Evolutionary conservation across 495 filamentous ascomycete genomes (phyloP).

Genomic region (Xylaria intraflava): DNA sequence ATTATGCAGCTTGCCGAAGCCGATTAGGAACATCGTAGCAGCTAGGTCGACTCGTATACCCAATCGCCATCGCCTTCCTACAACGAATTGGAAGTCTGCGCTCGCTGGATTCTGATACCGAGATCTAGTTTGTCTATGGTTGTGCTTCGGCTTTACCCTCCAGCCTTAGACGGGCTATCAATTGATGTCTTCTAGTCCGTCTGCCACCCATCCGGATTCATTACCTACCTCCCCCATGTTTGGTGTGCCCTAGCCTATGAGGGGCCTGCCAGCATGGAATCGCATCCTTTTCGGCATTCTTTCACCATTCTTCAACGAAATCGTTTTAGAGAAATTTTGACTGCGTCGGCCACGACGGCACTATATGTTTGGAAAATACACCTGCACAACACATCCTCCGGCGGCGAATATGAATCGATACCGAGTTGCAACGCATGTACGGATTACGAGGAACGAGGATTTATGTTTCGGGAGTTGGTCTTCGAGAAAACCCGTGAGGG

Average conservation of each 20-base stretch:
- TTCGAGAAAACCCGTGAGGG: background rate
- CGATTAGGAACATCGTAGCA: constrained; percentile 30
- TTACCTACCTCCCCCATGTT: background rate
- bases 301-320: background rate
- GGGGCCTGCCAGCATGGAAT: background rate
- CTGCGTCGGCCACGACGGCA: background rate
- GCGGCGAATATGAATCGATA: background rate
- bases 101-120: background rate
- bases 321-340: background rate
- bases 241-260: background rate
- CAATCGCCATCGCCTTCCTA: background rate
- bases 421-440: background rate
- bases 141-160: background rate
- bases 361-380: background rate
- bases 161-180: background rate
- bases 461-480: background rate
- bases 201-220: background rate
- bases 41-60: background rate
- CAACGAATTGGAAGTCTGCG: background rate
- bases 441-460: constrained; percentile 4
- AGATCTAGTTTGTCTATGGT: background rate
- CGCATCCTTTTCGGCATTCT: background rate
- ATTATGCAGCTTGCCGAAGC: constrained; percentile 73
- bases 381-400: background rate
- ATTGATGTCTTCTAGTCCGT: background rate